Base-by-base conservation (phyloP, 2,329 filamentous ascomycete genomes). In the Trichoderma gracile region DNA sequence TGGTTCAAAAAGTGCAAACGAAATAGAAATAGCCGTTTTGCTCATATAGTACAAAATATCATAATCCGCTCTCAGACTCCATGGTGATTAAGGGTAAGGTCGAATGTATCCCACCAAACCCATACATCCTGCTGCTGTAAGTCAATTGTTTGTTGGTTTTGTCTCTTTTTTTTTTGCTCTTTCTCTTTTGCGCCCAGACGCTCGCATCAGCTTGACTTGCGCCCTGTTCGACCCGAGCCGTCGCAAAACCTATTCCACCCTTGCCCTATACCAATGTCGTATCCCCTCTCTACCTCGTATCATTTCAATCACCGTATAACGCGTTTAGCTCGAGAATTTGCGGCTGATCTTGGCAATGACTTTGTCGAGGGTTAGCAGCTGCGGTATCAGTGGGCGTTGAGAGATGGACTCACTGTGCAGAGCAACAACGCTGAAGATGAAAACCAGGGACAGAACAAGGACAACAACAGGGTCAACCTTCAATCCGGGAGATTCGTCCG, bases 381-480 rank as follows among this genome's bases (percentile, higher is more conserved):
- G 15, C 52, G 14, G 14, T n/a, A 14, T 47, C 15, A 5, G 27
- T 2, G 14, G 1, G 25, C 23, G 54, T 21, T 0, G 4, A 42
- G 19, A 9, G 3, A 38, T 27, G 30, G 25, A 84, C 92, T 72
- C 88, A 98, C 95, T 93, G 82, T 99, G 95, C 76, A 99, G 85
- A 71, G 93, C 93, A 74, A 99, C 95, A 75, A 99, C 95, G 75
- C 91, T 95, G 83, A 99, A 97, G 80, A 99, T 99, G 80, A 99
- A 99, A 68, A 96, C 95, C 73, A 99, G 87, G 74, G 92, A 96
- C 72, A 99, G 85, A 71, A 97, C 95, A 75, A 99, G 86, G 69
- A 99, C 94, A 70, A 99, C 93, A 66, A 99, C 95, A 23, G 95
- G 95, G 78, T 99, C 95, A 69, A 99, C 95, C 84, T 97, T 97